A percentile compares a stretch with the other conserved stretches of the same genome.
Conservation (phyloP, 139 green algal species). For the Coelastrella sp. region DNA sequence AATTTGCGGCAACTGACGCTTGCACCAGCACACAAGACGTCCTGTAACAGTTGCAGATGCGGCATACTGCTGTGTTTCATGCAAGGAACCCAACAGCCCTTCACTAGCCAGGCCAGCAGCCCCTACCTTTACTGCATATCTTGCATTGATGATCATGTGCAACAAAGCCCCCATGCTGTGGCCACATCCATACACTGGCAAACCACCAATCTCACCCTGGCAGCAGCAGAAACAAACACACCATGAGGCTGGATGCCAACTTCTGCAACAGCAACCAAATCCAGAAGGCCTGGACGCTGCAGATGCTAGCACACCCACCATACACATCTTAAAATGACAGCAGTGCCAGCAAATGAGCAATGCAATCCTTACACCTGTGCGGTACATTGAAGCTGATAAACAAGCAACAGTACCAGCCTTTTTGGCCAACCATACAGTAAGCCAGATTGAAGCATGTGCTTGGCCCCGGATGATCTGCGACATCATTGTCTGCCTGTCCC, state of each 20-base stretch:
- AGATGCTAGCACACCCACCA: not conserved
- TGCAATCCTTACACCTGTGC: not conserved
- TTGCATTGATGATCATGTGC: constrained; percentile 87
- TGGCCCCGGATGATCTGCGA: not conserved
- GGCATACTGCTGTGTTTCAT: not conserved
- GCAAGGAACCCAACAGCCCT: not conserved
- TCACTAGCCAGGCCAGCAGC: not conserved
- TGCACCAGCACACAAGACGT: not conserved
- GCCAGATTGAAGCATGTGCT: not conserved
- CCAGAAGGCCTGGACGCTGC: not conserved
- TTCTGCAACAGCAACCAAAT: not conserved
- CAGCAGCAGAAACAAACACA: not conserved
- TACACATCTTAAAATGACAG: not conserved
- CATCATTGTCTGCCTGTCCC: not conserved
- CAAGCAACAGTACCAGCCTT: not conserved
- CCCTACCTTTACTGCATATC: constrained; percentile 68
- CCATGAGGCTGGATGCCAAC: too few relatives aligned
- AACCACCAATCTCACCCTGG: constrained; percentile 41
- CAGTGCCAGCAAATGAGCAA: not conserved
- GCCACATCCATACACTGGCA: constrained; percentile 89
- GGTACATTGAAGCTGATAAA: not conserved
- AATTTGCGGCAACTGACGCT: too few relatives aligned
- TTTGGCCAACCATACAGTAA: too few relatives aligned
- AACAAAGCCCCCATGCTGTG: constrained; percentile 90
- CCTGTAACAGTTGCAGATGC: not conserved